Evolutionary conservation across 768 basidiomycete species (phyloP).

Genomic region (Roridomyces roridus): DNA sequence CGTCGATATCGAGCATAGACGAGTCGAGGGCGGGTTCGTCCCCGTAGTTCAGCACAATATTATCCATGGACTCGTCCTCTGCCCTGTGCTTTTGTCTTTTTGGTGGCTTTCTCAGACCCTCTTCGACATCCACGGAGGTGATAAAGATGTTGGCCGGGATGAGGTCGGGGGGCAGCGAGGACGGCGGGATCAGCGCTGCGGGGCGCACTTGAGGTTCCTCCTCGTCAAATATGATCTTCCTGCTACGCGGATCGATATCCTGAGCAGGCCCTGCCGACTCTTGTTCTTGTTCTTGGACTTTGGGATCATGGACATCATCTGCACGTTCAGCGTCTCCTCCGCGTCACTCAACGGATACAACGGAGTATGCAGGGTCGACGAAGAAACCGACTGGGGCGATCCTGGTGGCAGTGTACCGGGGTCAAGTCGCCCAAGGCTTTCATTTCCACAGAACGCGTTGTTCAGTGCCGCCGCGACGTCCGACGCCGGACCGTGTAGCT

Average conservation of each 20-base stretch:
- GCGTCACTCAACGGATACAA: slow-evolving; percentile 16
- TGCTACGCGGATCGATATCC: slow-evolving; percentile 9
- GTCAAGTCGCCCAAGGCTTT: slow-evolving; percentile 9
- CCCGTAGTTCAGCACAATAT: slow-evolving; percentile 12
- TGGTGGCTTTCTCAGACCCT: slow-evolving; percentile 12
- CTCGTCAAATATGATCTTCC: slow-evolving; percentile 21
- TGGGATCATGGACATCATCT: slow-evolving; percentile 26
- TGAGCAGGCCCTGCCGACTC: slow-evolving; percentile 9
- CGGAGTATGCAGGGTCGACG: slow-evolving; percentile 15
- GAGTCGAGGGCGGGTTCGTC: not conserved
- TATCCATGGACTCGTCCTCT: not conserved
- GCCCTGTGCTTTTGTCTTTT: slow-evolving; percentile 13
- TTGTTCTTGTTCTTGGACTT: slow-evolving; percentile 28
- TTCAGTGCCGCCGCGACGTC: slow-evolving; percentile 20
- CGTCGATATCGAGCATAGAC: slow-evolving; percentile 10
- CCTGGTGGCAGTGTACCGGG: slow-evolving; percentile 7
- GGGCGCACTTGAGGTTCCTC: not conserved
- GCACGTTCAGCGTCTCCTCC: slow-evolving; percentile 20
- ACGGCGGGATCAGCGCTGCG: slow-evolving; percentile 18
- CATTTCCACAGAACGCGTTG: slow-evolving; percentile 21
- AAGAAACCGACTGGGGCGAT: not conserved
- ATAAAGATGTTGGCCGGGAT: slow-evolving; percentile 23
- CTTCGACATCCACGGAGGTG: slow-evolving; percentile 25
- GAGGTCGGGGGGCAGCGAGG: slow-evolving; percentile 5
- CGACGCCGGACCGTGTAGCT: slow-evolving; percentile 9